These are phyloP conservation scores for Penicillium occitanis DNA, from an alignment of 2,329 filamentous ascomycete genomes.

Conservation along the genomic window DNA sequence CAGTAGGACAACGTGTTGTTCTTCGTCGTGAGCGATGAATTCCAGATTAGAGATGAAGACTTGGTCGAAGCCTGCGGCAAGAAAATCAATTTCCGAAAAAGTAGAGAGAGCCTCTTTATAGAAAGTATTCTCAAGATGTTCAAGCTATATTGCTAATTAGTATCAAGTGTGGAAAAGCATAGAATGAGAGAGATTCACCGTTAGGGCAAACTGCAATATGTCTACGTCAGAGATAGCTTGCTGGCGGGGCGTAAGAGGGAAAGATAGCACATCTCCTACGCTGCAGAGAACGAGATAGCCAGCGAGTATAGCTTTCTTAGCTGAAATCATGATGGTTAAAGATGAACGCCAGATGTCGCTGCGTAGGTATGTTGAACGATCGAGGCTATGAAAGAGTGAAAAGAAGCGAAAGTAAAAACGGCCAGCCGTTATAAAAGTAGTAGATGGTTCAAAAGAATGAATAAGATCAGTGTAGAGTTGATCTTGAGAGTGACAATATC, in stretches of 20 bases:
- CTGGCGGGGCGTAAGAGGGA: conserved; percentile 15
- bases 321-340: not conserved
- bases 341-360: not conserved
- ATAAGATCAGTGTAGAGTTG: not conserved
- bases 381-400: not conserved
- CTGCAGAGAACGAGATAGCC: not conserved
- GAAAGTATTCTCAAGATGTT: conserved; percentile 62
- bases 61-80: conserved; percentile 51
- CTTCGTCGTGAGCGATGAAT: conserved; percentile 58
- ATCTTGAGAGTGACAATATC: not conserved
- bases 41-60: conserved; percentile 60
- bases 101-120: conserved; percentile 61
- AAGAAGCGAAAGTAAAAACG: not conserved
- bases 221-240: conserved; percentile 15
- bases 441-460: not conserved
- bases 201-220: conserved; percentile 18
- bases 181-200: not conserved
- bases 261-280: not conserved
- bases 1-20: conserved; percentile 59
- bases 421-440: not conserved
- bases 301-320: not conserved
- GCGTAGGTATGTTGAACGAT: not conserved
- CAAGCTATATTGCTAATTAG: conserved; percentile 35
- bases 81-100: conserved; percentile 56
- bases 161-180: not conserved